Conservation (phyloP, 179 eudicot species). For the Silene vulgaris region DNA sequence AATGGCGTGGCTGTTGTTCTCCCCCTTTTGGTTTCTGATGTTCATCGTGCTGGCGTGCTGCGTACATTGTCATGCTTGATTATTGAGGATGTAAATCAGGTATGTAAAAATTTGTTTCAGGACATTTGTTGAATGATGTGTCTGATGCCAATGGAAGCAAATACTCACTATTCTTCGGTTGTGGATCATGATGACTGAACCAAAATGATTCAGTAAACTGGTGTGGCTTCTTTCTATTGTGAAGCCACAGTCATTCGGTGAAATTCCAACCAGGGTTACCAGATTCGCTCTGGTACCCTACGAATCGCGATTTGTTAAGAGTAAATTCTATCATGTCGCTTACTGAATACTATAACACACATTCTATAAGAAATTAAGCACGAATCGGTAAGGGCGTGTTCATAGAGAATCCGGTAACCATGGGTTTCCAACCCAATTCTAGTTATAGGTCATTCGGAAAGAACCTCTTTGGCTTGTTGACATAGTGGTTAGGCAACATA, state of each 20-base stretch:
- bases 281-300: too few relatives aligned
- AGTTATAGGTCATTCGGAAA: neutral
- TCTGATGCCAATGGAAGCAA: neutral
- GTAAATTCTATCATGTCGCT: too few relatives aligned
- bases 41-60: conserved; percentile 92
- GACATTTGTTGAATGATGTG: neutral
- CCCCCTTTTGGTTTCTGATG: conserved; percentile 80
- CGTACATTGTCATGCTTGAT: conserved; percentile 86
- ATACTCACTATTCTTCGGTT: neutral
- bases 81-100: conserved; percentile 83
- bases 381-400: too few relatives aligned
- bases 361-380: too few relatives aligned
- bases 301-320: too few relatives aligned
- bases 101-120: conserved; percentile 22
- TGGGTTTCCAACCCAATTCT: neutral
- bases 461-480: neutral
- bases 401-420: too few relatives aligned
- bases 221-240: neutral
- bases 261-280: neutral
- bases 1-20: conserved; percentile 74
- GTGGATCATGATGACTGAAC: neutral
- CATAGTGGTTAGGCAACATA: neutral
- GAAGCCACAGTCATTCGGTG: neutral
- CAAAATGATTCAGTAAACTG: neutral
- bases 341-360: too few relatives aligned